Evolutionary conservation across 2,329 filamentous ascomycete genomes (phyloP).

Genomic region (Nannizziopsis barbatae): DNA sequence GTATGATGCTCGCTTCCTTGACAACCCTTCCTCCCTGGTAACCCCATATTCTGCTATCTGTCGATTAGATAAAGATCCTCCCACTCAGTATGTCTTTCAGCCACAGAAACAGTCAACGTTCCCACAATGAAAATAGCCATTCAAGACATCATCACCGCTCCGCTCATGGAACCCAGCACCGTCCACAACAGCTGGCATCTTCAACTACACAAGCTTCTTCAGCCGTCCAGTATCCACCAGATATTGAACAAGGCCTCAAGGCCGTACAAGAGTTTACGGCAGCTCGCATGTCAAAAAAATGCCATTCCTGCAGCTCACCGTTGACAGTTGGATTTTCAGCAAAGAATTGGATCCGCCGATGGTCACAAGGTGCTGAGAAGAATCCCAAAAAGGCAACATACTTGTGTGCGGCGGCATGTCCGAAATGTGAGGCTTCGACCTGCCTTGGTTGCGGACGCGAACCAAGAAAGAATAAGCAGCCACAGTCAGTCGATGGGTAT

Average conservation of each 20-base stretch:
- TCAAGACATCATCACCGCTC: background rate
- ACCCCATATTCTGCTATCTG: too few relatives aligned
- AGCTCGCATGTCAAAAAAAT: slow-evolving; percentile 9
- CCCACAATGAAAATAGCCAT: background rate
- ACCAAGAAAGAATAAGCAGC: slow-evolving; percentile 2
- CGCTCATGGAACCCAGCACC: background rate
- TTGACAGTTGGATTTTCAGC: slow-evolving; percentile 10
- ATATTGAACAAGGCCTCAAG: slow-evolving; percentile 12
- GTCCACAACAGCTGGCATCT: background rate
- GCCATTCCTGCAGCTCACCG: slow-evolving; percentile 8
- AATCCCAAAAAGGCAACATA: slow-evolving; percentile 2
- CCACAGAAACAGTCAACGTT: background rate
- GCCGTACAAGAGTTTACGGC: slow-evolving; percentile 11
- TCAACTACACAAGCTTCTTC: slow-evolving; percentile 40
- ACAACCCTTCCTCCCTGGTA: too few relatives aligned
- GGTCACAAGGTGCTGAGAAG: slow-evolving; percentile 5
- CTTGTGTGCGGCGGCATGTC: slow-evolving; percentile 12
- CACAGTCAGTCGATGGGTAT: slow-evolving; percentile 5
- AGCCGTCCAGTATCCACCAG: background rate
- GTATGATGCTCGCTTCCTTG: too few relatives aligned
- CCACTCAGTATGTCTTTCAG: background rate
- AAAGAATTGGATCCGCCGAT: slow-evolving; percentile 9
- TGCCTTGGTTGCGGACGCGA: slow-evolving; percentile 14
- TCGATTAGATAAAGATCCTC: too few relatives aligned
- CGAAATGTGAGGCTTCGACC: slow-evolving; percentile 8